Evolutionary conservation across 2,329 filamentous ascomycete species (phyloP).

Genomic region (Alternaria brassicae): DNA sequence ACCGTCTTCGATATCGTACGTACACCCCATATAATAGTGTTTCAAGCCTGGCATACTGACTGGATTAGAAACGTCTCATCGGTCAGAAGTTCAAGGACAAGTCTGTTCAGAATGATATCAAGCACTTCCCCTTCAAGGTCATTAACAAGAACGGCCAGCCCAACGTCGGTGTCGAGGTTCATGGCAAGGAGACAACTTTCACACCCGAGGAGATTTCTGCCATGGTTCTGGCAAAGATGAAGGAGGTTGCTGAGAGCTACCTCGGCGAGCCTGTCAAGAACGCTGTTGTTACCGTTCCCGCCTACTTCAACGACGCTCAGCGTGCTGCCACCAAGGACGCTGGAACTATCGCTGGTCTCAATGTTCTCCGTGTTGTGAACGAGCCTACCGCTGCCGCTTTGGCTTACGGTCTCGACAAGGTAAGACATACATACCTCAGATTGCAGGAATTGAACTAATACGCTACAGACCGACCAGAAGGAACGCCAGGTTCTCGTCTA

Average conservation of each 20-base stretch:
- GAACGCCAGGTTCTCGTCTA: constrained; percentile 53
- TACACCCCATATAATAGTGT: neutral
- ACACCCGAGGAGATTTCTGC: constrained; percentile 82
- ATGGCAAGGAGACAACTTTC: constrained; percentile 71
- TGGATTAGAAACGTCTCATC: constrained; percentile 58
- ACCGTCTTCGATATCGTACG: constrained; percentile 57
- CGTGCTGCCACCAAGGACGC: constrained; percentile 97
- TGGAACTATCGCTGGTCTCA: constrained; percentile 88
- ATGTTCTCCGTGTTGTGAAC: constrained; percentile 95
- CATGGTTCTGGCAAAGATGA: constrained; percentile 75
- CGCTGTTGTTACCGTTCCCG: constrained; percentile 91
- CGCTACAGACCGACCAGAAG: constrained; percentile 40
- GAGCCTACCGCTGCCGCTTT: constrained; percentile 95
- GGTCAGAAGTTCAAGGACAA: constrained; percentile 59
- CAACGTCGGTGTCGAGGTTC: constrained; percentile 76
- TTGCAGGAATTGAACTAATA: neutral
- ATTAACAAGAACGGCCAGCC: constrained; percentile 90
- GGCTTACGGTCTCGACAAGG: constrained; percentile 77
- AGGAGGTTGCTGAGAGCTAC: constrained; percentile 80
- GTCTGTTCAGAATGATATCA: constrained; percentile 90
- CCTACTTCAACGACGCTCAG: constrained; percentile 99
- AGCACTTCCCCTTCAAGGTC: constrained; percentile 99
- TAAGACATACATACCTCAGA: neutral
- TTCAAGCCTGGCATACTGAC: constrained; percentile 29
- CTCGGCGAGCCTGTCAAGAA: constrained; percentile 83